These are phyloP conservation scores for Wickerhamiella sorbophila DNA, from an alignment of 805 yeast genomes.

Conservation along the genomic window DNA sequence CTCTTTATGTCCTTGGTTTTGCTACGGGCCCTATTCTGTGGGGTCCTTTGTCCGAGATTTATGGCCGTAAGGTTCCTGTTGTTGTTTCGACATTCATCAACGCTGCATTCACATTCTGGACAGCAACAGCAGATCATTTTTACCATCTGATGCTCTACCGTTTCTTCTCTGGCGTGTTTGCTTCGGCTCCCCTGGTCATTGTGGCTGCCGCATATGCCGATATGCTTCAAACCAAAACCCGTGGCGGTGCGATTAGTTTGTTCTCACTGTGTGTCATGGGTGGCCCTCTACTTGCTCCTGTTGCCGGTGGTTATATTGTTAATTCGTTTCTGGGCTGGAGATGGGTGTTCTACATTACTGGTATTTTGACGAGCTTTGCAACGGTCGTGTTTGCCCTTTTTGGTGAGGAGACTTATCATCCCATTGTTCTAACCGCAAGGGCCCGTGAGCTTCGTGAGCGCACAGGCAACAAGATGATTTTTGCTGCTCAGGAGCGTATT, in stretches of 20 bases:
- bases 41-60: conserved; percentile 78
- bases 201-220: conserved; percentile 17
- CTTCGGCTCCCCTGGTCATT: conserved; percentile 45
- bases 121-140: conserved; percentile 14
- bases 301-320: conserved; percentile 42
- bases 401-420: conserved; percentile 24
- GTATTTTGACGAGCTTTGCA: conserved; percentile 26
- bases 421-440: conserved; percentile 28
- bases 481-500: conserved; percentile 34
- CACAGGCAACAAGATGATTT: conserved; percentile 39
- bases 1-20: conserved; percentile 76
- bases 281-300: conserved; percentile 20
- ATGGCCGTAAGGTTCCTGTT: conserved; percentile 51
- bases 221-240: conserved; percentile 10
- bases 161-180: conserved; percentile 66
- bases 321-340: conserved; percentile 58
- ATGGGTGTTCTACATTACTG: conserved; percentile 38
- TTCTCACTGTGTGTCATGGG: conserved; percentile 9
- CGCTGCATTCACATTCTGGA: conserved; percentile 16
- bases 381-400: conserved; percentile 26
- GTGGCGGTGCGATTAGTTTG: conserved; percentile 13
- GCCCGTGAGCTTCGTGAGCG: conserved; percentile 32
- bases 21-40: conserved; percentile 83
- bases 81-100: conserved; percentile 32
- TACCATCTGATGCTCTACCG: conserved; percentile 43